A percentile compares a stretch with the other conserved stretches of the same genome.
These are phyloP conservation scores for Pseudocercospora fuligena DNA, from an alignment of 2,329 filamentous ascomycete species.

Conservation along the genomic window DNA sequence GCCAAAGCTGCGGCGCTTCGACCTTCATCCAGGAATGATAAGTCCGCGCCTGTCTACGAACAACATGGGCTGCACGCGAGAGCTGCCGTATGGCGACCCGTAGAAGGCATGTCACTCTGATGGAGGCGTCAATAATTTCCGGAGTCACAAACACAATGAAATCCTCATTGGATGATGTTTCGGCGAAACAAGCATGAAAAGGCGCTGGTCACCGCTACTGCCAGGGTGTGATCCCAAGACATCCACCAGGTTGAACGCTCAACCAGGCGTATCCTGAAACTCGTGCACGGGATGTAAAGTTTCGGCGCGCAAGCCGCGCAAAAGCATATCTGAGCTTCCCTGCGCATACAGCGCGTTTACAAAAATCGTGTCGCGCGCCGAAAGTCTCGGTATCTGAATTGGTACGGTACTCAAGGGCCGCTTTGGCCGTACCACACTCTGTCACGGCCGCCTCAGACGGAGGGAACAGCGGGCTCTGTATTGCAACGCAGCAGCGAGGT, in stretches of 20 bases:
- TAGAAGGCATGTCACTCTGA: not conserved
- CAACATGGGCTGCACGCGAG: not conserved
- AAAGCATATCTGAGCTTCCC: slow-evolving; percentile 1
- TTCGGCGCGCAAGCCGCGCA: not conserved
- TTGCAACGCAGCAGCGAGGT: not conserved
- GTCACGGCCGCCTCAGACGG: not conserved
- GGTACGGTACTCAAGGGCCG: not conserved
- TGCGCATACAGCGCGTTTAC: not conserved
- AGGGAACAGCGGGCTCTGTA: not conserved
- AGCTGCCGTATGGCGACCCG: not conserved
- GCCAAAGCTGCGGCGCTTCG: not conserved
- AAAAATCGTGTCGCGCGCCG: not conserved
- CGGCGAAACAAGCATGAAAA: not conserved
- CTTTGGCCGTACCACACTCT: not conserved
- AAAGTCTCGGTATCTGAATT: not conserved
- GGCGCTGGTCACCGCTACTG: not conserved
- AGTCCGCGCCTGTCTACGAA: not conserved
- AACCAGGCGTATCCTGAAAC: not conserved
- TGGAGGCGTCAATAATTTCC: not conserved
- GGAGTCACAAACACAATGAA: not conserved
- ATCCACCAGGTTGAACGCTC: not conserved
- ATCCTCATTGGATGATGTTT: not conserved
- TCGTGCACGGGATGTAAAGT: not conserved
- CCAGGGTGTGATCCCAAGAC: not conserved
- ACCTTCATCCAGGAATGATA: not conserved